Conservation (phyloP, 306 rosid species). For the Oemleria cerasiformis region DNA sequence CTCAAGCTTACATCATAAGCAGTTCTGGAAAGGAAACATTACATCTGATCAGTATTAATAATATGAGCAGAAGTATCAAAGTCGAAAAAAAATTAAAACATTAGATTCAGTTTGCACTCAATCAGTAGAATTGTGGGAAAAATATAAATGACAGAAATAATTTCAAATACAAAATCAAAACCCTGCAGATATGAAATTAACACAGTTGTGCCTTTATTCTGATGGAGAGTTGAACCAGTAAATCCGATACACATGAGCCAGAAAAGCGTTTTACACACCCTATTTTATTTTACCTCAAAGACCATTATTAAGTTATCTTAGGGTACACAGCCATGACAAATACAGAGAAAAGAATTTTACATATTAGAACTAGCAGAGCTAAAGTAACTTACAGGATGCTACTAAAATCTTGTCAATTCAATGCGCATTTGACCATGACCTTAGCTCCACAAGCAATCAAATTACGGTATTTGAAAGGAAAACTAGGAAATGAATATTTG, state of each 20-base stretch:
- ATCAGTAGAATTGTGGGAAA: not conserved
- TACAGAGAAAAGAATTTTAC: not conserved
- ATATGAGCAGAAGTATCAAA: not conserved
- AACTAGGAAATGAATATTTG: not conserved
- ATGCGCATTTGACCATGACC: not conserved
- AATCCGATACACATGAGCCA: not conserved
- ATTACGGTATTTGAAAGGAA: not conserved
- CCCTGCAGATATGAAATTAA: not conserved
- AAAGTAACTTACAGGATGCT: not conserved
- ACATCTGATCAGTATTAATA: not conserved
- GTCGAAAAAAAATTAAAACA: not conserved
- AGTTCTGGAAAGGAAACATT: slow-evolving; percentile 45
- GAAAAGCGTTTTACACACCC: not conserved
- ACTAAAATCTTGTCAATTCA: not conserved
- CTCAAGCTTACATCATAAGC: slow-evolving; percentile 82
- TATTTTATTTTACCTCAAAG: not conserved
- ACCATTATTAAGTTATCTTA: not conserved
- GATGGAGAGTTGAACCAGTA: slow-evolving; percentile 8
- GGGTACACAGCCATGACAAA: not conserved
- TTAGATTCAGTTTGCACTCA: not conserved
- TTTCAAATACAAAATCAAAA: not conserved
- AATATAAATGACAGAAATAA: not conserved
- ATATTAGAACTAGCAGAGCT: not conserved
- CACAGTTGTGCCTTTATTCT: not conserved
- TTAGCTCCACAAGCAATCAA: not conserved